phyloP scores from a whole-genome alignment of 2,329 filamentous ascomycete genomes.

The Paraphoma chrysanthemicola region DNA sequence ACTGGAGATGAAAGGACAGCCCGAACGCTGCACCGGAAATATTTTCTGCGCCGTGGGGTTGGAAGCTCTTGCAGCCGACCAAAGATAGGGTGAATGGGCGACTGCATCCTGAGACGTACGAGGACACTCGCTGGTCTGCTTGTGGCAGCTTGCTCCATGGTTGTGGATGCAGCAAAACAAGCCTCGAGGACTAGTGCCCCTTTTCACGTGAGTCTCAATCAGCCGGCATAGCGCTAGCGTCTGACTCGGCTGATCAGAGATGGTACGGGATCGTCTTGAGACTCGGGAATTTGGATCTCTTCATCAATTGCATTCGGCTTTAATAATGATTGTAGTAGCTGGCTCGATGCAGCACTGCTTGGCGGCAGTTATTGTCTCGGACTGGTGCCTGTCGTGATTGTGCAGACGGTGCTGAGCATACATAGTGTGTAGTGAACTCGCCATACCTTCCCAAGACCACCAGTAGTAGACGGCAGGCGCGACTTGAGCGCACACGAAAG shows the following conservation, averaged over 20 bases:
- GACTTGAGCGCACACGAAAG: neutral
- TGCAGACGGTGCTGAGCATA: slow-evolving; percentile 22
- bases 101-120: slow-evolving; percentile 32
- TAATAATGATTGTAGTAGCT: slow-evolving; percentile 4
- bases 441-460: slow-evolving; percentile 13
- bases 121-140: slow-evolving; percentile 8
- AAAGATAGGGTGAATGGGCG: slow-evolving; percentile 18
- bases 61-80: slow-evolving; percentile 1
- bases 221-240: slow-evolving; percentile 29
- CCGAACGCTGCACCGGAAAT: slow-evolving; percentile 6
- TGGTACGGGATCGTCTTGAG: slow-evolving; percentile 20
- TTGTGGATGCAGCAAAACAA: slow-evolving; percentile 8
- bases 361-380: slow-evolving; percentile 26
- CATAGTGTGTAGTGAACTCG: slow-evolving; percentile 4
- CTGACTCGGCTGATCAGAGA: slow-evolving; percentile 43
- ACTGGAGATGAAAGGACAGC: slow-evolving; percentile 29
- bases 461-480: neutral
- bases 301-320: slow-evolving; percentile 6
- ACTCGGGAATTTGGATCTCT: slow-evolving; percentile 28
- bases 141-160: slow-evolving; percentile 22
- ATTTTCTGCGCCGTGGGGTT: slow-evolving; percentile 14
- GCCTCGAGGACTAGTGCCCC: slow-evolving; percentile 13
- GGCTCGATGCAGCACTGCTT: slow-evolving; percentile 26
- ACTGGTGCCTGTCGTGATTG: slow-evolving; percentile 21
- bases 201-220: slow-evolving; percentile 40